A percentile compares a stretch with the other conserved stretches of the same genome.
phyloP scores from a whole-genome alignment of 2,329 filamentous ascomycete species.

The Parascedosporium putredinis region DNA sequence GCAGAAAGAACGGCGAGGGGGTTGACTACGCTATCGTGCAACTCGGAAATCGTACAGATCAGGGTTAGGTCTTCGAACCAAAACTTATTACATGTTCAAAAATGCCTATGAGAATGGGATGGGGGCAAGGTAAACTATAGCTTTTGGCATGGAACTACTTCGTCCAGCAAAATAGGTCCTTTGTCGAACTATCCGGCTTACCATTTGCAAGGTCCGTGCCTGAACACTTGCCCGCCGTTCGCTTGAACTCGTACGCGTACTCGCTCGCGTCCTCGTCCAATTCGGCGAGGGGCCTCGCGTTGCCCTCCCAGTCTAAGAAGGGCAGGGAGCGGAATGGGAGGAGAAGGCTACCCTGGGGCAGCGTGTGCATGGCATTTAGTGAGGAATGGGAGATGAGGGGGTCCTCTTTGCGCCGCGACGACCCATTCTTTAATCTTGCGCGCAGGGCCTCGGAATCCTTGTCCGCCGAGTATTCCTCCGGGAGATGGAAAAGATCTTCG shows the following conservation, averaged over 20 bases:
- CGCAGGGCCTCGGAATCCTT: constrained; percentile 10
- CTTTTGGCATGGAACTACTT: not conserved
- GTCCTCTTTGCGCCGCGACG: constrained; percentile 20
- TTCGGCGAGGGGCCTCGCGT: constrained; percentile 25
- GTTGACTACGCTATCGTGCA: too few relatives aligned
- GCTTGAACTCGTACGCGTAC: constrained; percentile 50
- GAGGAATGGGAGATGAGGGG: constrained; percentile 33
- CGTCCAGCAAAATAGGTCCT: constrained; percentile 54
- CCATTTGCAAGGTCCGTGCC: constrained; percentile 18
- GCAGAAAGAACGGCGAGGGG: too few relatives aligned
- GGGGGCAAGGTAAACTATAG: not conserved
- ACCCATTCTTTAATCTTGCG: constrained; percentile 14
- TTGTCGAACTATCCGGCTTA: constrained; percentile 27
- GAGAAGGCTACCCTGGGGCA: constrained; percentile 32
- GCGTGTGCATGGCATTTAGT: constrained; percentile 36
- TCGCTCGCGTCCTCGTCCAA: constrained; percentile 33
- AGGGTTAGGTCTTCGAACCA: too few relatives aligned
- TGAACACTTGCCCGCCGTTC: constrained; percentile 56
- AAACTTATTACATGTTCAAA: too few relatives aligned
- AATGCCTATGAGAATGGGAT: not conserved
- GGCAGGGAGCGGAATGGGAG: constrained; percentile 39
- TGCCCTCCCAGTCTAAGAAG: constrained; percentile 55
- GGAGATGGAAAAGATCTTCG: constrained; percentile 59
- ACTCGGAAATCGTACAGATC: too few relatives aligned
- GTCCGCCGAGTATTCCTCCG: constrained; percentile 52